Conservation (phyloP, 345 rosid species). For the Hibiscus trionum region DNA sequence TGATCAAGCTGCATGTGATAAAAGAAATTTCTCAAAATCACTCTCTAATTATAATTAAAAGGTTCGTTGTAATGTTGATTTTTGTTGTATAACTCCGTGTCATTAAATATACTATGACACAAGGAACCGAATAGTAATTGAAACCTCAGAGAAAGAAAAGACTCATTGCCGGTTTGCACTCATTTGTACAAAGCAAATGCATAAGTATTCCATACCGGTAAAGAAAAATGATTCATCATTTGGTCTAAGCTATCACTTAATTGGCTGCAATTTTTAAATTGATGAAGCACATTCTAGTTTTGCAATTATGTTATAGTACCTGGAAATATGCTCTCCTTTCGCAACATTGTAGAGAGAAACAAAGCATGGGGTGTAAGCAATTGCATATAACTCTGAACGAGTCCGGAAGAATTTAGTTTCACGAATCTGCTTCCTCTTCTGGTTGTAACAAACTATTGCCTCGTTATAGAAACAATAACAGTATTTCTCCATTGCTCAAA, state of each 20-base stretch:
- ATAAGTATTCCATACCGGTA: neutral
- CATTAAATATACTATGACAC: neutral
- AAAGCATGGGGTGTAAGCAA: constrained; percentile 1
- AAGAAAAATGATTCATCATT: neutral
- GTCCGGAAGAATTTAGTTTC: constrained; percentile 8
- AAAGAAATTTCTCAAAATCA: neutral
- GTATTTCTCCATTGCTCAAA: constrained; percentile 13
- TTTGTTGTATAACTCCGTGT: too few species aligned
- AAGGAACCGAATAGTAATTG: neutral
- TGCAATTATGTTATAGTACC: neutral
- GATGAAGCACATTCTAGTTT: neutral
- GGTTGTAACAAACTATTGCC: constrained; percentile 5
- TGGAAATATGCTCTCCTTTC: constrained; percentile 11
- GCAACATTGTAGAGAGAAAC: constrained; percentile 9
- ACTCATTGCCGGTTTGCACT: neutral
- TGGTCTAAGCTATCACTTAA: neutral
- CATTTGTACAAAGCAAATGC: neutral
- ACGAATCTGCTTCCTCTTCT: neutral
- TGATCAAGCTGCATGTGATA: neutral
- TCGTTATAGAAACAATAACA: constrained; percentile 5
- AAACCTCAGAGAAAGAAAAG: neutral
- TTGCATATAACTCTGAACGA: constrained; percentile 11
- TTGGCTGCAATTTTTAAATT: neutral
- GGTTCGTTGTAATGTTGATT: too few species aligned
- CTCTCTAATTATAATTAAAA: neutral